Evolutionary conservation across 2,329 filamentous ascomycete species (phyloP), one percentile per base, ranked within the genome.

Genomic region (Pleoardoris graminearum): DNA sequence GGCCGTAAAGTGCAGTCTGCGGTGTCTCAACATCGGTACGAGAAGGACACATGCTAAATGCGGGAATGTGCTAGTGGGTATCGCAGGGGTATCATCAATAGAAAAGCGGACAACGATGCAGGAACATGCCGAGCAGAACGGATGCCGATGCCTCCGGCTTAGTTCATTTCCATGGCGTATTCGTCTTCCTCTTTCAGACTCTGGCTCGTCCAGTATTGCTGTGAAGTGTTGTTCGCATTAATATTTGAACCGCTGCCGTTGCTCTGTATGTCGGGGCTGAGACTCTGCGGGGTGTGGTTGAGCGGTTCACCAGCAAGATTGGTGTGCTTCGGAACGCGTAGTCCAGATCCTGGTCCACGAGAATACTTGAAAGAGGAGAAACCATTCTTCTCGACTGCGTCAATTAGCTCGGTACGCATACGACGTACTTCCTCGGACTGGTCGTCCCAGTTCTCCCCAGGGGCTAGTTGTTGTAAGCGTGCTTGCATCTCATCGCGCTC

Each of bases 121-220:
- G 48, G 45, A 53, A 43, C 47, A 35, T 30, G 61, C 57, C 53
- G 51, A 59, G 48, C 53, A 57, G 49, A 55, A 54, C 49, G 43
- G 41, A 55, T 50, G 56, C 50, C 39, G 43, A 48, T 19, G 41
- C 29, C 45, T 25, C 36, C 46, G 44, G 43, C 46, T 70, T 62
- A 73, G 50, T 64, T 64, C 68, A 73, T 70, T 60, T 94, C 90
- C 89, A 96, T 95, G 68, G 85, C 85, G 68, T 69, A 96, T 76
- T 96, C 92, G 63, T 97, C 92, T 75, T 97, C 92, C 72, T 96
- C 92, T 75, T 96, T 96, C 77, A 97, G 90, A 70, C 87, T 86
- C 62, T 67, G 70, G 67, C 60, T 74, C 45, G 60, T 77, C 80
- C 79, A 84, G 69, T 78, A 82, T 57, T 82, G 79, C 43, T 80